Base-by-base conservation (phyloP, 2,329 filamentous ascomycete genomes). In the Rhinocladiella mackenziei region DNA sequence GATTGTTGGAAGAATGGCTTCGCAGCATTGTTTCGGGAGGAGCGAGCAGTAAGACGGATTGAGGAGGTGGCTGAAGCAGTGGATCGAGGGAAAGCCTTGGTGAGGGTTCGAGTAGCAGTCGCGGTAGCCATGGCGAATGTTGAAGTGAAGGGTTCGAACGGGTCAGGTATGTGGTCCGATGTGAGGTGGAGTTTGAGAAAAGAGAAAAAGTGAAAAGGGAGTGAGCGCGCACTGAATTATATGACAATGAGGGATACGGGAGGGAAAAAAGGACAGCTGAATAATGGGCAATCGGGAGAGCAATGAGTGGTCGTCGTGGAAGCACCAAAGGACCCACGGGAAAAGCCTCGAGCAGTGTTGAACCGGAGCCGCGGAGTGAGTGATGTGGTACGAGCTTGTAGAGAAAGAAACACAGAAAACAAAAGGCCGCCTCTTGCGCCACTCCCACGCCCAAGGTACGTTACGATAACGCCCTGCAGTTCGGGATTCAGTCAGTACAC, bases 1-100 rank as follows among this genome's bases (percentile, higher is more conserved):
- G 83, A 76, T 62, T 82, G 80, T 66, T 84, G 84, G 74, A 89
- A 82, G 56, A 79, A 76, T 59, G 84, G 78, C 57, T 83, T 78
- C 30, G 66, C 62, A 48, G 69, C 66, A 40, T 71, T 71, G 68
- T 80, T 81, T 55, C 75, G 74, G 39, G 71, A 65, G 66, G 84
- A 80, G 62, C 73, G 74, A 40, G 66, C 58, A 44, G 69, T 66
- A 65, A 65, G 60, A 54, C 64, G 63, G 57, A 66, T 40, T 18
- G 49, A 61, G 38, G 63, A 62, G 33, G 62, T 61, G 41, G 61
- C 57, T 28, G 64, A 61, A 45, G 62, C 61, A 4, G 65, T 64
- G 58, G 53, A 50, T 38, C 67, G 68, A 46, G 68, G 56, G 53
- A 71, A 59, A 32, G 65, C 67, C 51, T 67, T 63, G 29, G 67